phyloP scores from a whole-genome alignment of 2,329 filamentous ascomycete species.

The Fusarium redolens region DNA sequence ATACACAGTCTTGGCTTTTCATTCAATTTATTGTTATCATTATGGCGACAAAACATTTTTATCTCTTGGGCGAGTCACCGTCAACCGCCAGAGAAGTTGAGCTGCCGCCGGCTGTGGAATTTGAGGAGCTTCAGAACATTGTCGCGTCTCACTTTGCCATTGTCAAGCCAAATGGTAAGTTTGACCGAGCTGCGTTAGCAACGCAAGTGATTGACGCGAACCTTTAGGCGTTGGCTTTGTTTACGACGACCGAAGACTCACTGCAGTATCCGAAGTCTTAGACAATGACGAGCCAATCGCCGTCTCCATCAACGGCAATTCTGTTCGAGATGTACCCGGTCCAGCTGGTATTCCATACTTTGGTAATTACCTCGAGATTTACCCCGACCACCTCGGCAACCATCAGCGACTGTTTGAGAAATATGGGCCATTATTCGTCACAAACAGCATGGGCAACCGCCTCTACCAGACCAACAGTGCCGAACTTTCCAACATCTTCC shows the following conservation, averaged over 20 bases:
- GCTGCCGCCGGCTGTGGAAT: background rate
- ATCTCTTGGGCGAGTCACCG: background rate
- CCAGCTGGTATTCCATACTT: conserved; percentile 59
- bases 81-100: background rate
- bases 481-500: conserved; percentile 56
- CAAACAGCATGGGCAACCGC: conserved; percentile 61
- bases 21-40: background rate
- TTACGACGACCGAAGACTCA: conserved; percentile 39
- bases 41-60: conserved; percentile 14
- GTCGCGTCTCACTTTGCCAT: conserved; percentile 50
- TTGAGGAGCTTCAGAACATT: conserved; percentile 7
- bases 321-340: conserved; percentile 62
- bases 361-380: conserved; percentile 66
- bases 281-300: conserved; percentile 48
- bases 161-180: conserved; percentile 53
- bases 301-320: conserved; percentile 61
- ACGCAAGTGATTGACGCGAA: background rate
- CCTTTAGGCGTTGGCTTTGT: conserved; percentile 52
- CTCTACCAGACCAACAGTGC: conserved; percentile 64
- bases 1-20: background rate
- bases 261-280: conserved; percentile 50
- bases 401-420: conserved; percentile 64
- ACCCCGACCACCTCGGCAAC: conserved; percentile 68
- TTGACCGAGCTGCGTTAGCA: accelerated
- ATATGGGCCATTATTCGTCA: conserved; percentile 64